Evolutionary conservation across 2,329 filamentous ascomycete species (phyloP).

Genomic region (Tolypocladium album): DNA sequence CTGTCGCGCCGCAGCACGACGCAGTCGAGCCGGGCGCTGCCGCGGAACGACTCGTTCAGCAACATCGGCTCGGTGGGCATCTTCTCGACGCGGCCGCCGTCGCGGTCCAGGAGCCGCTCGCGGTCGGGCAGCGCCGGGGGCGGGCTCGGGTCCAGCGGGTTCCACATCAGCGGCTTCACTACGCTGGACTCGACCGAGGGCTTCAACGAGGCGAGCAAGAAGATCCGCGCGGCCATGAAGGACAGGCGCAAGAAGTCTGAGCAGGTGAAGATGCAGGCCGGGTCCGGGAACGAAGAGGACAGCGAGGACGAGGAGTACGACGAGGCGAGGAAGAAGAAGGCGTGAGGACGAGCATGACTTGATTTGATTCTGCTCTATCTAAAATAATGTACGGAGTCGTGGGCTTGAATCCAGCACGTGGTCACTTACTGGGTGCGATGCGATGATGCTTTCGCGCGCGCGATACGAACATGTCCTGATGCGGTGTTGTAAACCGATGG

Average conservation of each 20-base stretch:
- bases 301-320: conserved; percentile 31
- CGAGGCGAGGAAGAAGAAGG: conserved; percentile 31
- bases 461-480: too few relatives aligned
- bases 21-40: conserved; percentile 44
- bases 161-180: conserved; percentile 62
- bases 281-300: conserved; percentile 21
- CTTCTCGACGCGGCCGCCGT: conserved; percentile 82
- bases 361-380: neutral
- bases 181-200: conserved; percentile 55
- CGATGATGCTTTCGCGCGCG: neutral
- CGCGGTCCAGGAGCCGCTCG: conserved; percentile 61
- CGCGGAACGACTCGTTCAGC: conserved; percentile 87
- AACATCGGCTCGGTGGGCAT: conserved; percentile 81
- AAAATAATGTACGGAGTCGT: neutral
- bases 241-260: conserved; percentile 43
- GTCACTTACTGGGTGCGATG: neutral
- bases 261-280: conserved; percentile 24
- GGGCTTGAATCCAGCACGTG: neutral
- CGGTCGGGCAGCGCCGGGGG: conserved; percentile 59
- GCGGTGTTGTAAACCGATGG: neutral
- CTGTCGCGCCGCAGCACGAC: conserved; percentile 39
- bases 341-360: conserved; percentile 8
- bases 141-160: conserved; percentile 47
- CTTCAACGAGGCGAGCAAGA: conserved; percentile 73
- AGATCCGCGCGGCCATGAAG: conserved; percentile 78